These are phyloP conservation scores for Ceratocystis variospora DNA, from an alignment of 2,329 filamentous ascomycete species.

Conservation along the genomic window DNA sequence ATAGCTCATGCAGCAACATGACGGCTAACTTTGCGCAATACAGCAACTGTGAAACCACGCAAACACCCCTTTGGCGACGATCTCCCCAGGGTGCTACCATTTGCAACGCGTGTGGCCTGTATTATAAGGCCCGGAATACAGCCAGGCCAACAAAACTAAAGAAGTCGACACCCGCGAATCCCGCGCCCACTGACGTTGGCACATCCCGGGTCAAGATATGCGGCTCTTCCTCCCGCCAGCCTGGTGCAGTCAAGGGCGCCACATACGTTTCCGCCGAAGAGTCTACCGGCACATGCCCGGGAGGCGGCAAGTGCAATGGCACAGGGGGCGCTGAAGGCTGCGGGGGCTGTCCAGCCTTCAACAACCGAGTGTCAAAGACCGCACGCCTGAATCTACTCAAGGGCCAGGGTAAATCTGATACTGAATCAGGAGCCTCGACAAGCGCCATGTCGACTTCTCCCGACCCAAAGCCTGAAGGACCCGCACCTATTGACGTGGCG, in stretches of 20 bases:
- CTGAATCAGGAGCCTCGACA: conserved; percentile 24
- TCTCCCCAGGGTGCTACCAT: conserved; percentile 89
- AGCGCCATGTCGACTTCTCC: conserved; percentile 13
- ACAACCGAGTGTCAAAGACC: conserved; percentile 86
- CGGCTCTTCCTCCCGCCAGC: conserved; percentile 29
- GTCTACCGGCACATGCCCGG: conserved; percentile 77
- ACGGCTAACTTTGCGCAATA: conserved; percentile 7
- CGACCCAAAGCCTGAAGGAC: conserved; percentile 15
- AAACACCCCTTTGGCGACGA: conserved; percentile 86
- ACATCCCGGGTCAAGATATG: conserved; percentile 27
- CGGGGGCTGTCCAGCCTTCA: conserved; percentile 90
- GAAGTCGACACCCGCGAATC: conserved; percentile 47
- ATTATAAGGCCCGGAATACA: conserved; percentile 84
- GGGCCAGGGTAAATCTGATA: conserved; percentile 24
- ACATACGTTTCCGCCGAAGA: conserved; percentile 67
- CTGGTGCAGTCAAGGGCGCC: conserved; percentile 35
- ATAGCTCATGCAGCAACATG: conserved; percentile 17
- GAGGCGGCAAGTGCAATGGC: conserved; percentile 87
- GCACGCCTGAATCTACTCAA: conserved; percentile 53
- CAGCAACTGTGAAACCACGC: conserved; percentile 90
- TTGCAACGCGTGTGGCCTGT: conserved; percentile 93
- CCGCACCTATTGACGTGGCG: conserved; percentile 27
- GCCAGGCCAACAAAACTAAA: conserved; percentile 83
- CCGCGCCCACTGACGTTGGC: conserved; percentile 32
- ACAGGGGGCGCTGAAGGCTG: conserved; percentile 92